Evolutionary conservation across 2,329 filamentous ascomycete genomes (phyloP).

Genomic region (Paecilomyces fulvus): DNA sequence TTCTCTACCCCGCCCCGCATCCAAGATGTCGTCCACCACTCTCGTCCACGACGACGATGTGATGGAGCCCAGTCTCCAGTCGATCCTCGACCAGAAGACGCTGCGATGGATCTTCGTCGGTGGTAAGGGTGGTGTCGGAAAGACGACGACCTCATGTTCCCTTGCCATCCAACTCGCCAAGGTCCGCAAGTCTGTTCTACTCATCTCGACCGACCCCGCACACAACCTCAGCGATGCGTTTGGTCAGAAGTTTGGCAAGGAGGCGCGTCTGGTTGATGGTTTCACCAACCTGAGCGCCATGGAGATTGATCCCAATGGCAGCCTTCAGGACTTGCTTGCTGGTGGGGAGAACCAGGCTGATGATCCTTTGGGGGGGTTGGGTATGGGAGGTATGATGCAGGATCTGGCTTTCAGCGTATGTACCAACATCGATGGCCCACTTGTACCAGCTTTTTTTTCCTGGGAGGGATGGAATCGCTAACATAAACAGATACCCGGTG

Average conservation of each 20-base stretch:
- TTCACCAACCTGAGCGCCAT: slow-evolving; percentile 93
- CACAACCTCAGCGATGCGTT: slow-evolving; percentile 98
- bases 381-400: slow-evolving; percentile 94
- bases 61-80: slow-evolving; percentile 87
- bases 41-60: slow-evolving; percentile 52
- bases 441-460: slow-evolving; percentile 1
- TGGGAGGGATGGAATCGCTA: slow-evolving; percentile 1
- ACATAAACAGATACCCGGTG: slow-evolving; percentile 77
- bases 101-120: slow-evolving; percentile 99
- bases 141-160: slow-evolving; percentile 98
- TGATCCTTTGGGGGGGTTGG: slow-evolving; percentile 61
- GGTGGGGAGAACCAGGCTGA: slow-evolving; percentile 56
- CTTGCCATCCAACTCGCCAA: slow-evolving; percentile 95
- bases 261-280: slow-evolving; percentile 83
- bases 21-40: slow-evolving; percentile 33
- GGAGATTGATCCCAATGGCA: slow-evolving; percentile 98
- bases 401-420: slow-evolving; percentile 85
- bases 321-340: slow-evolving; percentile 87
- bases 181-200: slow-evolving; percentile 86
- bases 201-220: slow-evolving; percentile 96
- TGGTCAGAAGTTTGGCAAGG: slow-evolving; percentile 98
- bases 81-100: slow-evolving; percentile 87
- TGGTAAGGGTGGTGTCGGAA: slow-evolving; percentile 95
- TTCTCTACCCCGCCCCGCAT: background rate
- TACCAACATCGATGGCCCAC: background rate